A percentile compares a stretch with the other conserved stretches of the same genome.
Conservation (phyloP, 2,329 filamentous ascomycete species). For the Beauveria sp. region DNA sequence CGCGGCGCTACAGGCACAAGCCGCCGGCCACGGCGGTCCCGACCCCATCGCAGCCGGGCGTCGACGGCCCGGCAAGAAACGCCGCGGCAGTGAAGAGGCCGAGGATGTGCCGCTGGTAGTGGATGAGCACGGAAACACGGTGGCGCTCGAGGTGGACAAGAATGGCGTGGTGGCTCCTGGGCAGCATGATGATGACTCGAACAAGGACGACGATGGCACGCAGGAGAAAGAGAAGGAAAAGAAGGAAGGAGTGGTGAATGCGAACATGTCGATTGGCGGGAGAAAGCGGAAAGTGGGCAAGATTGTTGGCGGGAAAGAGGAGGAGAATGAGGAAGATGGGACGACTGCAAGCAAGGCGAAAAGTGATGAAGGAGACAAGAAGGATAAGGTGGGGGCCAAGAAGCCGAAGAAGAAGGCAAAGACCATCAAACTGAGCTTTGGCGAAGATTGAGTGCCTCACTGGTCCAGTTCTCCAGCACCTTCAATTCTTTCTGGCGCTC, state of each 20-base stretch:
- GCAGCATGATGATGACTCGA: slow-evolving; percentile 10
- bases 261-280: slow-evolving; percentile 25
- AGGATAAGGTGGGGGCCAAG: slow-evolving; percentile 19
- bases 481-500: no score
- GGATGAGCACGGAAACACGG: slow-evolving; percentile 62
- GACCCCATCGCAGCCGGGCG: slow-evolving; percentile 44
- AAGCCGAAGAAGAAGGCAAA: slow-evolving; percentile 47
- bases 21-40: slow-evolving; percentile 35
- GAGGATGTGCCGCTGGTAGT: slow-evolving; percentile 72
- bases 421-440: slow-evolving; percentile 63
- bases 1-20: slow-evolving; percentile 42
- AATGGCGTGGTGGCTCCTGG: slow-evolving; percentile 34
- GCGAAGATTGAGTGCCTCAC: slow-evolving; percentile 39
- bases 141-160: slow-evolving; percentile 38
- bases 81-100: slow-evolving; percentile 59
- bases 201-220: slow-evolving; percentile 12
- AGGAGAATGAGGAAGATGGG: slow-evolving; percentile 14
- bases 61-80: slow-evolving; percentile 44
- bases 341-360: slow-evolving; percentile 20
- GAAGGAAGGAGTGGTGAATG: slow-evolving; percentile 18
- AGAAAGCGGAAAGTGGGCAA: slow-evolving; percentile 51
- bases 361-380: slow-evolving; percentile 16
- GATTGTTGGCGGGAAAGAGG: slow-evolving; percentile 33
- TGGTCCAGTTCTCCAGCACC: no score
- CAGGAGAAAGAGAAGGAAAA: slow-evolving; percentile 20